Conservation (phyloP, 2,329 filamentous ascomycete species). For the Cladosporium halotolerans region DNA sequence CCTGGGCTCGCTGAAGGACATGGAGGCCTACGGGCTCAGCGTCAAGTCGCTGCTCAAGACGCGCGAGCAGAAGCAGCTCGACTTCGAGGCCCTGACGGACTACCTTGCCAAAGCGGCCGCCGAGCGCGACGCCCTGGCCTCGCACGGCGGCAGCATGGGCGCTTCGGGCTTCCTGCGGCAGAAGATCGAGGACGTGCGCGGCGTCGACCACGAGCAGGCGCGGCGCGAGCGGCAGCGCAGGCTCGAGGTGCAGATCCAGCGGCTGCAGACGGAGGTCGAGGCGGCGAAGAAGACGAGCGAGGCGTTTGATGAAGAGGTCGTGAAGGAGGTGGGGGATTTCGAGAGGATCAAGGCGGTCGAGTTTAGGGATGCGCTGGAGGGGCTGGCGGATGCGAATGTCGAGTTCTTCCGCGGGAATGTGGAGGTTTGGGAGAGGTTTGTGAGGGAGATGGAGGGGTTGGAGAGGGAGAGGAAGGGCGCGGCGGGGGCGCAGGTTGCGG, state of each 20-base stretch:
- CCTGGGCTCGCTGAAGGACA: conserved; percentile 82
- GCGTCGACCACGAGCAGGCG: conserved; percentile 90
- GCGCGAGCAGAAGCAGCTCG: conserved; percentile 93
- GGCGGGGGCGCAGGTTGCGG: conserved; percentile 10
- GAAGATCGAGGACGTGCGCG: conserved; percentile 94
- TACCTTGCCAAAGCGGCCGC: conserved; percentile 86
- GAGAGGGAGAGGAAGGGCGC: conserved; percentile 50
- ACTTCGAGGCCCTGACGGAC: conserved; percentile 92
- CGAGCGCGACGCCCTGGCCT: conserved; percentile 74
- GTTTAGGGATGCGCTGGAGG: conserved; percentile 80
- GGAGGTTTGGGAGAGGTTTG: conserved; percentile 80
- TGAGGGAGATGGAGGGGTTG: conserved; percentile 63
- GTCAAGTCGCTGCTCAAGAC: conserved; percentile 85
- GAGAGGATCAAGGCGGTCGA: conserved; percentile 93
- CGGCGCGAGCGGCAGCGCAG: conserved; percentile 82
- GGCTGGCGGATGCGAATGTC: conserved; percentile 76
- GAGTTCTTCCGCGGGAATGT: conserved; percentile 76
- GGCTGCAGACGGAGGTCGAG: conserved; percentile 84
- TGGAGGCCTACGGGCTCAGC: conserved; percentile 88
- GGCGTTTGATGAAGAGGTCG: conserved; percentile 92
- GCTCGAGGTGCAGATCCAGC: conserved; percentile 86
- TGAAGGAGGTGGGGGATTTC: conserved; percentile 88
- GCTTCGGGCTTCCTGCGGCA: conserved; percentile 83
- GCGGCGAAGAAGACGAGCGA: conserved; percentile 79
- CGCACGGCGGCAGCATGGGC: conserved; percentile 50